Evolutionary conservation across 2,329 filamentous ascomycete genomes (phyloP).

Genomic region (Xenoacremonium recifei): DNA sequence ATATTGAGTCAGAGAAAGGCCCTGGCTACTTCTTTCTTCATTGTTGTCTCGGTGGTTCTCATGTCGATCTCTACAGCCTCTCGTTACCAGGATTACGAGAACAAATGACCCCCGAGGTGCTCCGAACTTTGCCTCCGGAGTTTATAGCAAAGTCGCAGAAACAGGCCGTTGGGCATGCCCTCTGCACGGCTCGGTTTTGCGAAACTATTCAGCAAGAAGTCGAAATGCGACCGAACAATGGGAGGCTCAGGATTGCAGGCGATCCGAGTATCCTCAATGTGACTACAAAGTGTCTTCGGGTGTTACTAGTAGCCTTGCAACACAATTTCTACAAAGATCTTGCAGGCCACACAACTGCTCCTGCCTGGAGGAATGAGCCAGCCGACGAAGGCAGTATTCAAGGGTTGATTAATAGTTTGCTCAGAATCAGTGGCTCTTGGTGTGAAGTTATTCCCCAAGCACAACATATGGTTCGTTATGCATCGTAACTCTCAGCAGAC

Average conservation of each 20-base stretch:
- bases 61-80: conserved; percentile 40
- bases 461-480: conserved; percentile 25
- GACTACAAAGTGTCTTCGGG: conserved; percentile 28
- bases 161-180: conserved; percentile 38
- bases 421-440: conserved; percentile 34
- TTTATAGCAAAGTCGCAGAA: conserved; percentile 37
- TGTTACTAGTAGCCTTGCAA: conserved; percentile 35
- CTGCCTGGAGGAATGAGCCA: conserved; percentile 31
- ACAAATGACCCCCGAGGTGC: conserved; percentile 29
- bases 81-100: conserved; percentile 35
- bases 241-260: conserved; percentile 26
- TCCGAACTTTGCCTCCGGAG: conserved; percentile 33
- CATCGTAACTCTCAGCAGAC: neutral
- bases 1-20: conserved; percentile 29
- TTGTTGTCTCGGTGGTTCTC: conserved; percentile 33
- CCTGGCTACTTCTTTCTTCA: conserved; percentile 38
- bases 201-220: conserved; percentile 31
- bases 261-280: conserved; percentile 33
- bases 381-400: conserved; percentile 32
- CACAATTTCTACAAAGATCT: conserved; percentile 35
- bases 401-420: conserved; percentile 31
- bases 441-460: conserved; percentile 26
- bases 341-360: conserved; percentile 34
- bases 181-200: conserved; percentile 36
- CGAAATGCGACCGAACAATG: conserved; percentile 21